Percentiles rank a stretch among this genome's conserved stretches.
Conservation (phyloP, 176 grass and related monocot species). For the Bromus sterilis region DNA sequence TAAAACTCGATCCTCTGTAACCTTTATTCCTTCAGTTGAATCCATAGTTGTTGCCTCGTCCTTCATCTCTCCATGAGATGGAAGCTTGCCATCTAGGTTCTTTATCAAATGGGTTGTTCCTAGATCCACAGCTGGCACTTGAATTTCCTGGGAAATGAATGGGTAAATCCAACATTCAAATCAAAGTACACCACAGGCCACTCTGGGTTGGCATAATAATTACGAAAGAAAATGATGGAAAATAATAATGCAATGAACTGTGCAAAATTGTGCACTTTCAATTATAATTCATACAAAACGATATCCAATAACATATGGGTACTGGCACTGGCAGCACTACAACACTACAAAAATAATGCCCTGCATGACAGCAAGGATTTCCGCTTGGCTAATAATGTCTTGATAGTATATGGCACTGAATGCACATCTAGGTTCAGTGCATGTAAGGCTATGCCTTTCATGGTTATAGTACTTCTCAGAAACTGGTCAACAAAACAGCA, state of each 20-base stretch:
- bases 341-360: background rate
- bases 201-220: background rate
- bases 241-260: background rate
- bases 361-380: conserved; percentile 12
- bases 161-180: conserved; percentile 14
- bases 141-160: conserved; percentile 33
- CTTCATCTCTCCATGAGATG: conserved; percentile 10
- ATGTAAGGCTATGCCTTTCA: background rate
- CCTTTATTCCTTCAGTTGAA: conserved; percentile 32
- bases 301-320: background rate
- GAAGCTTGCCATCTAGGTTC: conserved; percentile 24
- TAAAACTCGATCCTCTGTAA: conserved; percentile 33
- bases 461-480: background rate
- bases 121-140: conserved; percentile 18
- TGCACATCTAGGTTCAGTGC: conserved; percentile 22
- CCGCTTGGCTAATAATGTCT: background rate
- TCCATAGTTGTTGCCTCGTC: background rate
- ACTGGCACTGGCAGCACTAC: background rate
- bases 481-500: conserved; percentile 27
- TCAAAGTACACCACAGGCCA: background rate
- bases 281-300: conserved; percentile 1
- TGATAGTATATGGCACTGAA: background rate
- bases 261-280: background rate
- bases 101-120: conserved; percentile 9
- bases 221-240: background rate